Conservation (phyloP, 2,329 filamentous ascomycete genomes). For the Parascedosporium putredinis region DNA sequence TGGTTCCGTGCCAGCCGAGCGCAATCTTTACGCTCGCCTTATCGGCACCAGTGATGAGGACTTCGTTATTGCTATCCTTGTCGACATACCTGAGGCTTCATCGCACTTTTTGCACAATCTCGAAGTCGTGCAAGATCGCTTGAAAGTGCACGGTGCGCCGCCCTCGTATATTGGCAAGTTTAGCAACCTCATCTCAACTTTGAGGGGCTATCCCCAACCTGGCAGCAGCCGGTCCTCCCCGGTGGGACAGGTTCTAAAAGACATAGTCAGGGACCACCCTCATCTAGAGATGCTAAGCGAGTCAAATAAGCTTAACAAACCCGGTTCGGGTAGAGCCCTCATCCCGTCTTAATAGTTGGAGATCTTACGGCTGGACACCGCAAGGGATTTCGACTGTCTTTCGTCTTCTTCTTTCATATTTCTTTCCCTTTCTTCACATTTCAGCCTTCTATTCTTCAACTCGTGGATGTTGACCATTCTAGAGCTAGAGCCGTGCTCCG, state of each 20-base stretch:
- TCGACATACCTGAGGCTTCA: constrained; percentile 31
- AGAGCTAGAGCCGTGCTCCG: background rate
- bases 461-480: background rate
- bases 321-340: background rate
- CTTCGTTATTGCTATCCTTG: constrained; percentile 36
- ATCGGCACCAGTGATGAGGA: constrained; percentile 31
- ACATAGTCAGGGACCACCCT: constrained; percentile 15
- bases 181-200: constrained; percentile 19
- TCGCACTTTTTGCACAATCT: constrained; percentile 30
- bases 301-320: constrained; percentile 8
- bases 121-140: constrained; percentile 21
- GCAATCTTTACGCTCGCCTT: constrained; percentile 38
- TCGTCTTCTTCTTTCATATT: too few species aligned
- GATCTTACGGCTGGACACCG: background rate
- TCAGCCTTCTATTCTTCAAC: background rate
- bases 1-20: constrained; percentile 19
- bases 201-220: constrained; percentile 13
- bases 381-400: constrained; percentile 3
- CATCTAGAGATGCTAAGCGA: constrained; percentile 15
- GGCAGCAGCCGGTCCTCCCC: constrained; percentile 13
- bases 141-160: constrained; percentile 24
- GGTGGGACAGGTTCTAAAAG: constrained; percentile 22
- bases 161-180: constrained; percentile 26
- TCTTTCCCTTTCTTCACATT: constrained; percentile 1
- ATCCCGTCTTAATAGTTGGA: background rate